Conservation (phyloP, 495 filamentous ascomycete genomes). For the Penicillium alfredii region DNA sequence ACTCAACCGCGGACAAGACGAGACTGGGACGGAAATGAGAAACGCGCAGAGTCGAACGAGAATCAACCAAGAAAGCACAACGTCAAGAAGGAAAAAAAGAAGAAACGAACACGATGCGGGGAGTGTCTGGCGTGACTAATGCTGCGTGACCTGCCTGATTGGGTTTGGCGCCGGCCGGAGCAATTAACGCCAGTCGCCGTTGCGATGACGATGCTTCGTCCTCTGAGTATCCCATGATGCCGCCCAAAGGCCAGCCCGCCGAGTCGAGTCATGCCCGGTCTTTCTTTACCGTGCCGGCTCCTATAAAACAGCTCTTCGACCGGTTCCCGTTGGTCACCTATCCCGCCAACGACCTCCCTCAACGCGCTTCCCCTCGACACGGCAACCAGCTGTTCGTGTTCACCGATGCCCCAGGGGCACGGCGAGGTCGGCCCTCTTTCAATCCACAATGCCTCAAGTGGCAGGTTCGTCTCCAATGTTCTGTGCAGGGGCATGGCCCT, state of each 20-base stretch:
- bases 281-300: slow-evolving; percentile 64
- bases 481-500: neutral
- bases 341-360: slow-evolving; percentile 70
- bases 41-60: neutral
- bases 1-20: slow-evolving; percentile 1
- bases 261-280: slow-evolving; percentile 20
- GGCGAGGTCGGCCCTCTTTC: slow-evolving; percentile 64
- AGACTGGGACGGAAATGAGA: no score
- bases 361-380: slow-evolving; percentile 47
- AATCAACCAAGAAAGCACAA: no score
- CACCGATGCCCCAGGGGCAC: slow-evolving; percentile 57
- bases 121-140: slow-evolving; percentile 6
- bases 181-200: slow-evolving; percentile 1
- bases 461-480: slow-evolving; percentile 62
- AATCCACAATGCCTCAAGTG: slow-evolving; percentile 94
- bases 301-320: slow-evolving; percentile 78
- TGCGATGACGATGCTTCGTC: slow-evolving; percentile 8
- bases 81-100: neutral
- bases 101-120: slow-evolving; percentile 4
- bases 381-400: slow-evolving; percentile 72
- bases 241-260: slow-evolving; percentile 23
- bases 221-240: slow-evolving; percentile 30
- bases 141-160: slow-evolving; percentile 6
- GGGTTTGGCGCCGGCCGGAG: slow-evolving; percentile 3
- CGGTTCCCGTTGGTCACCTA: slow-evolving; percentile 72